Base-by-base conservation (phyloP, 2,329 filamentous ascomycete species). In the Colletotrichum spaethianum region DNA sequence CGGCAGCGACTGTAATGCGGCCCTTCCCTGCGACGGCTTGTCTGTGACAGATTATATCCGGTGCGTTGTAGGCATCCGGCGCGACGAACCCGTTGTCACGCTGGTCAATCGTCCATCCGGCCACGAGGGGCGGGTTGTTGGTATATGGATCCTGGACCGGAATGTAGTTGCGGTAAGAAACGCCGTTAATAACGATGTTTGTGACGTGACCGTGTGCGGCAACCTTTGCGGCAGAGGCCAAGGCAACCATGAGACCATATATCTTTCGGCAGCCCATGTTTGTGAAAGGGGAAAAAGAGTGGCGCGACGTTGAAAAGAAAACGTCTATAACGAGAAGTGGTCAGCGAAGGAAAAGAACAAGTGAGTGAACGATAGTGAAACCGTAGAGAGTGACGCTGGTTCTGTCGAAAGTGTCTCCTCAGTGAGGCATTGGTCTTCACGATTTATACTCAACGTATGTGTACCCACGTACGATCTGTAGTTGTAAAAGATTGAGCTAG, bases 11-110 rank as follows among this genome's bases (percentile, higher is more conserved):
- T 16, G 79, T 78, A 8, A 84, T 83, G 61, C 82, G 81, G 4
- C 81, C 81, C 28, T 79, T 77, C 1, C 80, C 86, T 20, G 84
- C 80, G 3, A 78, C 81, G 9, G 82, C 82, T 14, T 80, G 78
- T 23, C 80, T 80, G 77, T 88, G 85, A 77, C 87, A 89, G 77
- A 86, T 84, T 74, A 89, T 88, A 62, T 87, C 85, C 1, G 81
- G 75, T 48, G 74, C 75, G 23, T 72, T 75, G 72, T 85, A 86
- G 31, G 80, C 78, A 65, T 80, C 82, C 16, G 88, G 87, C 26
- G 83, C 83, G 66, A 89, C 85, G 79, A 83, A 86, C 23, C 86
- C 84, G 71, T 85, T 85, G 76, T 83, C 81, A 2, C 74, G 76
- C 74, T 87, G 83, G 50, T 80, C 77, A 48, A 83, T 82, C 2